phyloP scores from a whole-genome alignment of 305 asterid species.

The Rubia occidens region DNA sequence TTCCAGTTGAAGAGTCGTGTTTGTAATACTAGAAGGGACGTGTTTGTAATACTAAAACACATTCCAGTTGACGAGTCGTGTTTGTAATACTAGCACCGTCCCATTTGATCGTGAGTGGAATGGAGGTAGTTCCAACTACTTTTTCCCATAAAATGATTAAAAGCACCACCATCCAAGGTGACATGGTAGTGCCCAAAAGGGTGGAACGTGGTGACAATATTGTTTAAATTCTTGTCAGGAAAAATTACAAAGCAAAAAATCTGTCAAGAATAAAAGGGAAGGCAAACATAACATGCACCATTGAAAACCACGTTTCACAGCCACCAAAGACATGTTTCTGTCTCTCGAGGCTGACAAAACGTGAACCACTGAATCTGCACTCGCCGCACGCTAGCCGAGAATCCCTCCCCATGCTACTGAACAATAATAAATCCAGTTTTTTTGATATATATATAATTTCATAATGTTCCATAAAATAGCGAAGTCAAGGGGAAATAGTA shows the following conservation, averaged over 20 bases:
- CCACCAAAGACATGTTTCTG: slow-evolving; percentile 50
- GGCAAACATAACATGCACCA: slow-evolving; percentile 28
- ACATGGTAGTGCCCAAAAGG: slow-evolving; percentile 28
- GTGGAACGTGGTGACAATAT: slow-evolving; percentile 20
- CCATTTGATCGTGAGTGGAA: neutral
- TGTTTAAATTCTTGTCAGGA: too few relatives aligned
- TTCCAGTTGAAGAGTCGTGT: too few relatives aligned
- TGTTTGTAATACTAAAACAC: too few relatives aligned
- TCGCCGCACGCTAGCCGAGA: slow-evolving; percentile 47
- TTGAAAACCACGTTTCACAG: slow-evolving; percentile 46
- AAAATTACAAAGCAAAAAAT: slow-evolving; percentile 21
- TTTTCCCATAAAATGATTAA: slow-evolving; percentile 7
- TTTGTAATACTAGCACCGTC: neutral
- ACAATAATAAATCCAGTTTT: neutral
- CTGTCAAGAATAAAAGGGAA: slow-evolving; percentile 19
- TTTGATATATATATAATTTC: too few relatives aligned
- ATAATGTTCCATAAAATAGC: too few relatives aligned
- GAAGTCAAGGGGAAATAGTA: too few relatives aligned
- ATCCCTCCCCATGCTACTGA: slow-evolving; percentile 22
- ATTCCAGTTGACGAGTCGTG: neutral
- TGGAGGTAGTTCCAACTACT: neutral
- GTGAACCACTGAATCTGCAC: slow-evolving; percentile 30
- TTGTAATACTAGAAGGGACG: too few relatives aligned
- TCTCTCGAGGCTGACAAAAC: slow-evolving; percentile 46
- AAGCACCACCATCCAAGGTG: slow-evolving; percentile 49